phyloP scores from a whole-genome alignment of 371 early-diverging fungal species.

The Lichtheimia ramosa region DNA sequence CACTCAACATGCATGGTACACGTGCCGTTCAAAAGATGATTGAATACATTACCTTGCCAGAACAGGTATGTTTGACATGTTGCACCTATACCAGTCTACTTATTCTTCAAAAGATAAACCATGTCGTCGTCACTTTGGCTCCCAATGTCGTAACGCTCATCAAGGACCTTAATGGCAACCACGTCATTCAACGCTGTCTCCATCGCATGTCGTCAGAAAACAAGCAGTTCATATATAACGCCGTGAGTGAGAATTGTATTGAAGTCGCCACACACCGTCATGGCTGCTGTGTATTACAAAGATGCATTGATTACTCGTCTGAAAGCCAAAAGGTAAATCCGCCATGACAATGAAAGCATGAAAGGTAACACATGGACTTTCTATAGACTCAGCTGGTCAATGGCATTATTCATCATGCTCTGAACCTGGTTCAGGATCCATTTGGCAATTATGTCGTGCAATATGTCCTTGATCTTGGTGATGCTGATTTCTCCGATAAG shows the following conservation, averaged over 20 bases:
- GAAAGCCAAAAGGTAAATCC: conserved; percentile 60
- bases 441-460: conserved; percentile 99
- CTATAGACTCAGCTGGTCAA: conserved; percentile 65
- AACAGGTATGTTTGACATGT: conserved; percentile 40
- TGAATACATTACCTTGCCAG: conserved; percentile 68
- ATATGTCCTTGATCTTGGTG: conserved; percentile 86
- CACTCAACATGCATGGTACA: conserved; percentile 96
- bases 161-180: conserved; percentile 97
- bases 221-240: conserved; percentile 87
- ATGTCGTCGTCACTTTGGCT: conserved; percentile 72
- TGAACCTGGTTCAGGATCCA: conserved; percentile 88
- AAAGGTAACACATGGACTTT: too few relatives aligned
- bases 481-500: conserved; percentile 65
- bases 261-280: conserved; percentile 94
- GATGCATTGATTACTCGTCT: conserved; percentile 90
- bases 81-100: background rate
- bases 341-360: background rate
- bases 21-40: conserved; percentile 96
- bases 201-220: conserved; percentile 68
- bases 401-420: conserved; percentile 74
- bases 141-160: conserved; percentile 83
- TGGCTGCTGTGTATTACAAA: conserved; percentile 97
- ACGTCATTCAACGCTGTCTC: conserved; percentile 96
- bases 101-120: conserved; percentile 54
- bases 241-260: conserved; percentile 78